Conservation (phyloP, 1,284 basidiomycete species). For the Coniferiporia sulphurascens region DNA sequence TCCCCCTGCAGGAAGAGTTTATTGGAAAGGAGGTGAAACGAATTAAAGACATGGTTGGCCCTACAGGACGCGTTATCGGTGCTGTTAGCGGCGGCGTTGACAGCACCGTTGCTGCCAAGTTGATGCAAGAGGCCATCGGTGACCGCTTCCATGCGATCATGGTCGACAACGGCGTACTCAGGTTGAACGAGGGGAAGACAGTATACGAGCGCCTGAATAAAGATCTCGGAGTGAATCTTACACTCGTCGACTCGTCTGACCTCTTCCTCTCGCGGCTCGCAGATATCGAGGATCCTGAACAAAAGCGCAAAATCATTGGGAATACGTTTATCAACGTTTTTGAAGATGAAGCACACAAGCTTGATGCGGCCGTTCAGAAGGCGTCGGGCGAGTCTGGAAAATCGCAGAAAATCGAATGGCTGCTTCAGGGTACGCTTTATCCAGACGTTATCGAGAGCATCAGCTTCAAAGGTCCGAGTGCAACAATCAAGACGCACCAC, state of each 20-base stretch:
- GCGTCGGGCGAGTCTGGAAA: conserved; percentile 51
- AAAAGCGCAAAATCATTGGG: conserved; percentile 98
- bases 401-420: conserved; percentile 93
- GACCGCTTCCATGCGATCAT: conserved; percentile 99
- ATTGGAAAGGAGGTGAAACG: conserved; percentile 96
- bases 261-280: conserved; percentile 88
- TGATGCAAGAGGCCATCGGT: conserved; percentile 99
- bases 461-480: conserved; percentile 98
- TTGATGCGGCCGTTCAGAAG: conserved; percentile 74
- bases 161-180: conserved; percentile 98
- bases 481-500: conserved; percentile 99
- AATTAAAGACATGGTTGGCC: conserved; percentile 93
- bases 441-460: conserved; percentile 99
- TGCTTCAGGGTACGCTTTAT: conserved; percentile 98
- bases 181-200: conserved; percentile 87
- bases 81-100: conserved; percentile 98
- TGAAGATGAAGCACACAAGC: conserved; percentile 86
- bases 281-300: conserved; percentile 93
- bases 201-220: conserved; percentile 95
- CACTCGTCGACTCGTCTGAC: conserved; percentile 93
- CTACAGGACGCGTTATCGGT: conserved; percentile 94
- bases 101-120: conserved; percentile 95
- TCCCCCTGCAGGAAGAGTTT: conserved; percentile 75
- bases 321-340: conserved; percentile 99
- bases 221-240: conserved; percentile 94